Base-by-base conservation (phyloP, 345 rosid species). In the Rubroshorea leprosula region DNA sequence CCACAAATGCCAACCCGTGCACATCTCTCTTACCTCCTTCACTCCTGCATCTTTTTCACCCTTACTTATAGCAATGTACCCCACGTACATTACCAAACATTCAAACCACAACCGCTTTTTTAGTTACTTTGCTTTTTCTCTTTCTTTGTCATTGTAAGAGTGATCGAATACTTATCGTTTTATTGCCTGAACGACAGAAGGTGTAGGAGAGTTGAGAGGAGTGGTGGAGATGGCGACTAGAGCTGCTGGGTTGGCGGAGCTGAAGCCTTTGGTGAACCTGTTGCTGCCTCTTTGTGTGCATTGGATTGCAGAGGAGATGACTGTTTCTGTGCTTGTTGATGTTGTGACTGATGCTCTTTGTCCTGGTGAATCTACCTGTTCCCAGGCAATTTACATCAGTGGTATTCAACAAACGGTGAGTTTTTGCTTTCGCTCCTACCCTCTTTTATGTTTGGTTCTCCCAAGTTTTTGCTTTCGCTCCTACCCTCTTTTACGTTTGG, bases 311-410 rank as follows among this genome's bases (percentile, higher is more conserved):
- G 82, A 80, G 72, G 75, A 68, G 67, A 80, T 80, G 86, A 80
- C 86, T 10, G 86, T 80, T 55, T 80, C 86, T 31, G 78, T 80
- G 54, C 82, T 77, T 60, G 80, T 80, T 61, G 86, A 80, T 68
- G 74, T 78, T 62, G 70, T 73, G 51, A 71, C 83, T 44, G 51
- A 23, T 52, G 83, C 83, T 23, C 62, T 81, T 23, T 81, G 86
- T 58, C 82, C 86, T 26, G 77, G 76, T 14, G 61, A 61, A 9
- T 51, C 76, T 25, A 71, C 83, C 41, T 81, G 86, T 26, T 54
- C 77, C 6, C 54, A 78, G 59, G 83, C 80, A 66, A 78, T 81
- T 51, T 81, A 78, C 60, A 65, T 81, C 45, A 73, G 47, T 29
- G 86, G 86, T 46, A 65, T 81, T 61, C 86, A 78, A 55, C 83